Evolutionary conservation across 2,329 filamentous ascomycete genomes (phyloP), one percentile per base, ranked within the genome.

Genomic region (Ambrosiella beaveri): DNA sequence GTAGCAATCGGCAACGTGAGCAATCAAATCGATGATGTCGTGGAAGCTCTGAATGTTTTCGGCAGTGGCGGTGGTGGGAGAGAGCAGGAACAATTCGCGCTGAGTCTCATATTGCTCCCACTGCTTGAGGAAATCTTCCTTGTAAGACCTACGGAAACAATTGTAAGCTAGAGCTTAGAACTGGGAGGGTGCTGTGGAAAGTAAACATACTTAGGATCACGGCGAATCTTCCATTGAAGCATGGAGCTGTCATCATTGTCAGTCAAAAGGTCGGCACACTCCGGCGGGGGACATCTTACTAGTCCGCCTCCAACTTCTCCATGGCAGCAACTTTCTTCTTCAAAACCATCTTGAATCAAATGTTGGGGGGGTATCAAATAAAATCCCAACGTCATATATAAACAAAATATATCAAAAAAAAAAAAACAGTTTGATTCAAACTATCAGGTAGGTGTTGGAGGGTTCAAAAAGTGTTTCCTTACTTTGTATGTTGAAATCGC

Each of bases 1-100:
- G 70, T 95, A 98, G 73, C 88, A 94, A 67, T 96, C 90, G 67
- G 91, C 86, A 62, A 94, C 86, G 71, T 98, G 93, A 17, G 90
- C 84, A 64, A 97, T 84, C 65, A 98, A 86, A 66, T 97, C 91
- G 65, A 98, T 86, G 64, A 95, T 79, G 66, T 97, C 90, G 65
- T 86, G 84, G 65, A 98, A 85, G 11, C 88, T 88, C 57, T 93
- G 82, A 59, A 91, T 76, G 52, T 88, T 87, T 51, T 84, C 84
- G 65, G 85, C 80, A 58, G 87, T 86, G 56, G 86, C 84, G 8
- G 85, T 85, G 12, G 83, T 76, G 5, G 93, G 93, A 53, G 88
- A 86, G 47, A 85, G 80, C 65, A 95, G 78, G 71, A 97, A 96
- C 64, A 97, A 88, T 66, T 95, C 88, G 61, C 87, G 82, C 68